These are phyloP conservation scores for Rhodotorula toruloides DNA, from an alignment of 768 basidiomycete species.

Conservation along the genomic window DNA sequence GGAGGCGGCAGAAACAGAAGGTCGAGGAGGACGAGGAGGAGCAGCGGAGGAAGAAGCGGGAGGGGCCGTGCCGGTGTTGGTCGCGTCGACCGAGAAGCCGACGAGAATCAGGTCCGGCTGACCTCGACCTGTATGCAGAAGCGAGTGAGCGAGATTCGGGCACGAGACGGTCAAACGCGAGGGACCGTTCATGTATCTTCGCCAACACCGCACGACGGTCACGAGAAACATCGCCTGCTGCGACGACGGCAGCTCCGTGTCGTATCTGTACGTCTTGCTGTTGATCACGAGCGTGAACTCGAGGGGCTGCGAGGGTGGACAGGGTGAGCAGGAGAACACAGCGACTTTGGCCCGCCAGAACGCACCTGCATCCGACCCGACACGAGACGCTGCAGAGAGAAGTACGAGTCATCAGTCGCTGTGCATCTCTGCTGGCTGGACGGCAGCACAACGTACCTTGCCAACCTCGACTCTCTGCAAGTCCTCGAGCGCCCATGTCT, in stretches of 20 bases:
- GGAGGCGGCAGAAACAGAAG: not conserved
- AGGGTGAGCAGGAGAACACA: not conserved
- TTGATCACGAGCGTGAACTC: conserved; percentile 31
- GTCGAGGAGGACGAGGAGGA: not conserved
- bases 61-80: not conserved
- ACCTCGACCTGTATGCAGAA: not conserved
- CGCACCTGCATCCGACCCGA: conserved; percentile 8
- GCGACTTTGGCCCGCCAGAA: conserved; percentile 41
- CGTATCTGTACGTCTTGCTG: conserved; percentile 36
- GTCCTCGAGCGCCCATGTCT: conserved; percentile 86
- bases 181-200: conserved; percentile 25
- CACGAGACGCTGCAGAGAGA: conserved; percentile 1
- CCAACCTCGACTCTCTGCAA: conserved; percentile 71
- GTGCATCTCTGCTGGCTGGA: not conserved
- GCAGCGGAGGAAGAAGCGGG: not conserved
- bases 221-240: conserved; percentile 39
- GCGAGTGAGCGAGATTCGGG: too few species aligned
- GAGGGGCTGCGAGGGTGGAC: conserved; percentile 31
- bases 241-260: conserved; percentile 33
- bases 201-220: conserved; percentile 34
- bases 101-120: conserved; percentile 20
- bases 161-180: not conserved
- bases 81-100: conserved; percentile 37
- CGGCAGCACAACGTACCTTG: conserved; percentile 52
- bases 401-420: not conserved